These are phyloP conservation scores for Zizania latifolia DNA, from an alignment of 176 grass and related monocot genomes.

Conservation along the genomic window DNA sequence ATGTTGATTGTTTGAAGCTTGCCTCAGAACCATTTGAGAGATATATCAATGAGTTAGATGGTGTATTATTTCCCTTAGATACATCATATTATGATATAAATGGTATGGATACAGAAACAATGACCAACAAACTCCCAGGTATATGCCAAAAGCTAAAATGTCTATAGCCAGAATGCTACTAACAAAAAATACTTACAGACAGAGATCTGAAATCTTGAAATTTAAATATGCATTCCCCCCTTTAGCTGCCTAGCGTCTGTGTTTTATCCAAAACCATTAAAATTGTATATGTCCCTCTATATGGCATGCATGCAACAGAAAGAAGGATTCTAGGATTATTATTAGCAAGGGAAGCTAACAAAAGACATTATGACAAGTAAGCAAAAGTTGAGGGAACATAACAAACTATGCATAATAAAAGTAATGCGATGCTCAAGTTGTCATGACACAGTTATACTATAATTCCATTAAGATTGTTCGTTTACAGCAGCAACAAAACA, in stretches of 20 bases:
- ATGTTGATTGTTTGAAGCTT: not conserved
- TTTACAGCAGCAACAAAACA: not conserved
- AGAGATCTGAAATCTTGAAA: not conserved
- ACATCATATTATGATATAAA: not conserved
- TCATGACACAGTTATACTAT: not conserved
- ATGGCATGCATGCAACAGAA: not conserved
- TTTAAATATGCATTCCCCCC: not conserved
- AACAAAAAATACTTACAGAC: not conserved
- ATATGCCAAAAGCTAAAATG: not conserved
- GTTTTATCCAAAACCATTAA: not conserved
- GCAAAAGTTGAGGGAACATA: no score
- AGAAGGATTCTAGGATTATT: not conserved
- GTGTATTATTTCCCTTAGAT: not conserved
- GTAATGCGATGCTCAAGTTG: not conserved
- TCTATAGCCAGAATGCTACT: not conserved
- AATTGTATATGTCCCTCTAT: not conserved
- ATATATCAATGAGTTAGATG: not conserved
- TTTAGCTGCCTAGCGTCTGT: no score
- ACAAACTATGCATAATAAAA: not conserved
- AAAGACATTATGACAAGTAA: not conserved
- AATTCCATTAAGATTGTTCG: not conserved
- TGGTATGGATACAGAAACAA: not conserved
- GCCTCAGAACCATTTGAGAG: not conserved
- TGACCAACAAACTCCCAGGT: not conserved
- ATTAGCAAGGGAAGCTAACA: not conserved